A percentile compares a stretch with the other conserved stretches of the same genome.
Evolutionary conservation across 805 yeast species (phyloP).

Genomic region (Hyphopichia homilentoma): DNA sequence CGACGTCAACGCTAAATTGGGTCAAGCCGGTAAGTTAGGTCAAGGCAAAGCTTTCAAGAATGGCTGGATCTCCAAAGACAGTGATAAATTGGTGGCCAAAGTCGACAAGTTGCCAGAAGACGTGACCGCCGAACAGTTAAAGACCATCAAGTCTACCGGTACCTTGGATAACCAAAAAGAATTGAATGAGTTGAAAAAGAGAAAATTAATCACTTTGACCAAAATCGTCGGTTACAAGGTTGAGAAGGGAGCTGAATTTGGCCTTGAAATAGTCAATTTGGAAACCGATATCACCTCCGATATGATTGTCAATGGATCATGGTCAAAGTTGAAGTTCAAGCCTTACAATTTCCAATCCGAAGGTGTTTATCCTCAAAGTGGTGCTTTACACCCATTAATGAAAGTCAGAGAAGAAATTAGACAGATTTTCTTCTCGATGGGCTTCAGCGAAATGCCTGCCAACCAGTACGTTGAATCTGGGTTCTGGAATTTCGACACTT

Average conservation of each 20-base stretch:
- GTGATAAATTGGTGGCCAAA: slow-evolving; percentile 69
- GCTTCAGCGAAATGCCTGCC: slow-evolving; percentile 98
- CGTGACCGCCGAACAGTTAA: slow-evolving; percentile 61
- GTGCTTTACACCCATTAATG: slow-evolving; percentile 94
- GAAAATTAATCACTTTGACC: slow-evolving; percentile 73
- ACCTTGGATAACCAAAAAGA: slow-evolving; percentile 59
- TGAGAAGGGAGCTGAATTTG: slow-evolving; percentile 79
- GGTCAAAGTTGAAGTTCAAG: slow-evolving; percentile 84
- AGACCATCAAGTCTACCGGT: slow-evolving; percentile 54
- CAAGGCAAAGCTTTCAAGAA: slow-evolving; percentile 97
- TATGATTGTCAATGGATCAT: slow-evolving; percentile 78
- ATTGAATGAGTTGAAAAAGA: slow-evolving; percentile 83
- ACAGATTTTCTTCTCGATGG: slow-evolving; percentile 96
- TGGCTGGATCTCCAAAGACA: slow-evolving; percentile 91
- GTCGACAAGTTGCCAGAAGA: slow-evolving; percentile 58
- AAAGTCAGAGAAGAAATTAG: slow-evolving; percentile 97
- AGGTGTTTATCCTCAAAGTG: slow-evolving; percentile 81
- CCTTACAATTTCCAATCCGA: slow-evolving; percentile 95
- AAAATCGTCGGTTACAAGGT: slow-evolving; percentile 75
- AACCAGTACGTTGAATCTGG: slow-evolving; percentile 97
- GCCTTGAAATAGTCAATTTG: slow-evolving; percentile 69
- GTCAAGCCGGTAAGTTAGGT: slow-evolving; percentile 83
- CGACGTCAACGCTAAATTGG: slow-evolving; percentile 70
- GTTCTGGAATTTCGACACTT: slow-evolving; percentile 97
- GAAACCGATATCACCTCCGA: slow-evolving; percentile 95